Conservation (phyloP, 2,329 filamentous ascomycete genomes). For the Coniochaeta sp. region DNA sequence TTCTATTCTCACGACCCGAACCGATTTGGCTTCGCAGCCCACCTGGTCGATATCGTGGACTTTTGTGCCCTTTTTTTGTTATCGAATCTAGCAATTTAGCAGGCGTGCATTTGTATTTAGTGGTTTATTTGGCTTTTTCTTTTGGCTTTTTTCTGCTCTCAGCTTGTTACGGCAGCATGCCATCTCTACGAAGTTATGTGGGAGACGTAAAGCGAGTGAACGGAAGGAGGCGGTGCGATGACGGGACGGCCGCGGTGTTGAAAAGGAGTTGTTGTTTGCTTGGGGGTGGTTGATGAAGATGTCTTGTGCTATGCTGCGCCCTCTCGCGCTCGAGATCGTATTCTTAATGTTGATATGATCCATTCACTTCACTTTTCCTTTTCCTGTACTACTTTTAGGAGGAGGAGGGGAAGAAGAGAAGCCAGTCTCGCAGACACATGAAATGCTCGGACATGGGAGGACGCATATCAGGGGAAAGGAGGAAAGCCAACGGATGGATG, state of each 20-base stretch:
- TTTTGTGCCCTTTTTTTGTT: conserved; percentile 13
- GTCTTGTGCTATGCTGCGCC: too few relatives aligned
- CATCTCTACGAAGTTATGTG: not conserved
- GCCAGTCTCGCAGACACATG: conserved; percentile 7
- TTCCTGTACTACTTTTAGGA: conserved; percentile 6
- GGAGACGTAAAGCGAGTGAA: not conserved
- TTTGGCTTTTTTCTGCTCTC: conserved; percentile 16
- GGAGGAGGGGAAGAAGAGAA: conserved; percentile 1
- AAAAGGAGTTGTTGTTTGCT: not conserved
- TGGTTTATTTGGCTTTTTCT: conserved; percentile 17
- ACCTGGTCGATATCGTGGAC: not conserved
- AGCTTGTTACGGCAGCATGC: not conserved
- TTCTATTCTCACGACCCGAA: conserved; percentile 6
- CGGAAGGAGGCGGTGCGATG: not conserved
- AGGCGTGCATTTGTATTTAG: conserved; percentile 29
- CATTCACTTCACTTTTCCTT: not conserved
- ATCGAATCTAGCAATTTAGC: conserved; percentile 15
- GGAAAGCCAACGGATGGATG: not conserved
- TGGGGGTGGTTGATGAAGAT: too few relatives aligned
- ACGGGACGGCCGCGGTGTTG: not conserved
- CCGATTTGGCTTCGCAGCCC: conserved; percentile 13
- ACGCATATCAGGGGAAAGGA: not conserved
- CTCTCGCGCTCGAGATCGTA: not conserved
- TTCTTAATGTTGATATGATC: not conserved
- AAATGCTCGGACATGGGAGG: too few relatives aligned